Evolutionary conservation across 2,329 filamentous ascomycete genomes (phyloP).

Genomic region (Aspergillus unguis): DNA sequence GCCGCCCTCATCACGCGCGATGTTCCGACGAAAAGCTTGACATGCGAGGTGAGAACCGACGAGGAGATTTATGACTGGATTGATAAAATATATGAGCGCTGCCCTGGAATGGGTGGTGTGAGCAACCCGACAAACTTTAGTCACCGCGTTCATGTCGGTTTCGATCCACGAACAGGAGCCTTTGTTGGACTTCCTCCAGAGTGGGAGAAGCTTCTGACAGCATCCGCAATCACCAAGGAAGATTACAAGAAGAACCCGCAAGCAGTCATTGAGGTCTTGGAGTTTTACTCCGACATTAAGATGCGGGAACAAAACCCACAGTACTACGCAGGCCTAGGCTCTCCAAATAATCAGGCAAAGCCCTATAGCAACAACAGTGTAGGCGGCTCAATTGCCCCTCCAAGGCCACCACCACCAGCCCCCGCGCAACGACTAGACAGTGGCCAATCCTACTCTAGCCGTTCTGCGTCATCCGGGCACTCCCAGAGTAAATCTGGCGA

Average conservation of each 20-base stretch:
- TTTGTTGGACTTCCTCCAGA: slow-evolving; percentile 93
- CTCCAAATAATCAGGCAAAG: slow-evolving; percentile 55
- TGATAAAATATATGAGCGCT: slow-evolving; percentile 94
- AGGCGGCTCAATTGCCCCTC: slow-evolving; percentile 61
- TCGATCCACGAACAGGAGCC: slow-evolving; percentile 89
- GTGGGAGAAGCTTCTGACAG: slow-evolving; percentile 95
- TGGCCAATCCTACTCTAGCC: slow-evolving; percentile 38
- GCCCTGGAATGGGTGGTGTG: slow-evolving; percentile 95
- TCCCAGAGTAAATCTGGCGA: slow-evolving; percentile 53
- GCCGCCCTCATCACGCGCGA: slow-evolving; percentile 75
- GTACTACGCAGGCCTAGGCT: slow-evolving; percentile 57
- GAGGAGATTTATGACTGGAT: slow-evolving; percentile 99
- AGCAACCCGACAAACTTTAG: slow-evolving; percentile 98
- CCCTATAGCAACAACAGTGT: slow-evolving; percentile 51
- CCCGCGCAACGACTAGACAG: slow-evolving; percentile 45
- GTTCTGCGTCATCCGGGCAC: slow-evolving; percentile 33
- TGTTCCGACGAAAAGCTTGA: slow-evolving; percentile 74
- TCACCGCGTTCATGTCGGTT: slow-evolving; percentile 94
- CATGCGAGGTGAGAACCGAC: slow-evolving; percentile 90
- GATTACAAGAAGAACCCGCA: slow-evolving; percentile 97
- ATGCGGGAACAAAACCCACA: slow-evolving; percentile 62
- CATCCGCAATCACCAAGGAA: slow-evolving; percentile 95
- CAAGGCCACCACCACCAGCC: slow-evolving; percentile 61
- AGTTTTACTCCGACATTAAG: slow-evolving; percentile 67
- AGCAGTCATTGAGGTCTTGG: slow-evolving; percentile 65